phyloP scores from a whole-genome alignment of 805 yeast species.

The Wickerhamiella kurtzmanii region DNA sequence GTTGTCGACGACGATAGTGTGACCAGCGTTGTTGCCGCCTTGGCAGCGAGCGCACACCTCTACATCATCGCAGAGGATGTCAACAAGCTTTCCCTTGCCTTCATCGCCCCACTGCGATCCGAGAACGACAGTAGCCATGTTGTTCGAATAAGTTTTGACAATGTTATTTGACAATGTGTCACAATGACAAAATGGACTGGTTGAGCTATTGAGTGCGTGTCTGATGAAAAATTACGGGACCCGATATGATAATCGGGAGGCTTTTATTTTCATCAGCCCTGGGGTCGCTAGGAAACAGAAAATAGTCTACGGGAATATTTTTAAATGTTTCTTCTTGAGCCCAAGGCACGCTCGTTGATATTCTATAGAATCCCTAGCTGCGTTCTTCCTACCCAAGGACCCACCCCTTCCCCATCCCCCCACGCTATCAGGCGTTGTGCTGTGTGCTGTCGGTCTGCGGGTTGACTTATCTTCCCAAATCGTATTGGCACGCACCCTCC shows the following conservation, averaged over 20 bases:
- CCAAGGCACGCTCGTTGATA: too few relatives aligned
- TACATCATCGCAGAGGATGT: slow-evolving; percentile 82
- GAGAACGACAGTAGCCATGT: slow-evolving; percentile 80
- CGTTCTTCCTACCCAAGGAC: too few relatives aligned
- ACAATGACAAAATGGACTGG: not conserved
- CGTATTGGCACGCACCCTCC: not conserved
- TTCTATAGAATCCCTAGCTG: too few relatives aligned
- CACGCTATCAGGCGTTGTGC: too few relatives aligned
- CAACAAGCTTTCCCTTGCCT: slow-evolving; percentile 97
- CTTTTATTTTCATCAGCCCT: too few relatives aligned
- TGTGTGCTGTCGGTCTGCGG: not conserved
- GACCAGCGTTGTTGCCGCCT: slow-evolving; percentile 99
- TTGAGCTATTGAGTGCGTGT: not conserved
- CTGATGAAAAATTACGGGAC: not conserved
- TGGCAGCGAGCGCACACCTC: slow-evolving; percentile 93
- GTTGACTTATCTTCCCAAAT: not conserved
- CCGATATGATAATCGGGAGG: not conserved
- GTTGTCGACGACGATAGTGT: slow-evolving; percentile 85
- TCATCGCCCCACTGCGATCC: slow-evolving; percentile 99
- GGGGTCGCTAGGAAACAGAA: too few relatives aligned
- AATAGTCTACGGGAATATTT: too few relatives aligned
- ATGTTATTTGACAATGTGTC: not conserved
- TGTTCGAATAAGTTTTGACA: too few relatives aligned
- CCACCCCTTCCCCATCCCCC: too few relatives aligned
- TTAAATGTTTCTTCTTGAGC: too few relatives aligned